These are phyloP conservation scores for Suillus plorans DNA, from an alignment of 768 basidiomycete genomes.

Conservation along the genomic window DNA sequence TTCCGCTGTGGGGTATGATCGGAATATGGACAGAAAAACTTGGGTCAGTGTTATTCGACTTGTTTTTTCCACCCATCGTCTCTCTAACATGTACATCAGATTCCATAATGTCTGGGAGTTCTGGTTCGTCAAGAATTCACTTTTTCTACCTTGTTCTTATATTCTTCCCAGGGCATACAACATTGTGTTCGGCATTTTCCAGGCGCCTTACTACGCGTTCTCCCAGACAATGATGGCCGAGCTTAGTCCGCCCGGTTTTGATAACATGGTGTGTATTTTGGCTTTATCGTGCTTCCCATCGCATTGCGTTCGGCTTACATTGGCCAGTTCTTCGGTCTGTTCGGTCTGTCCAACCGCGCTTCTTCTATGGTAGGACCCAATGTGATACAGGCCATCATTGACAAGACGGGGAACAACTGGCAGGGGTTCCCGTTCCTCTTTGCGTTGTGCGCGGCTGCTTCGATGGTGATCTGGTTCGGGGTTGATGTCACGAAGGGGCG, in stretches of 20 bases:
- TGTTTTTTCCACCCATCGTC: background rate
- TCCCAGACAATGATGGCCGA: conserved; percentile 90
- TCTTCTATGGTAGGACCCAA: conserved; percentile 89
- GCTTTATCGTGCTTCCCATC: background rate
- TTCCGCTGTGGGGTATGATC: conserved; percentile 85
- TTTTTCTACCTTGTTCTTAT: background rate
- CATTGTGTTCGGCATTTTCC: conserved; percentile 76
- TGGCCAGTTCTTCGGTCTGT: conserved; percentile 79
- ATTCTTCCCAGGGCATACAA: conserved; percentile 64
- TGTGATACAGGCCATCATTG: conserved; percentile 81
- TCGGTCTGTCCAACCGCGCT: conserved; percentile 79
- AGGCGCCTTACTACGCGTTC: conserved; percentile 86
- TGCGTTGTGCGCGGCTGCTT: conserved; percentile 63
- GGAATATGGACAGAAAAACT: conserved; percentile 78
- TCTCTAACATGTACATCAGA: conserved; percentile 26
- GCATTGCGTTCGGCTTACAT: background rate
- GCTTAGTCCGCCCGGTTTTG: conserved; percentile 83
- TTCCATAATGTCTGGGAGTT: conserved; percentile 89
- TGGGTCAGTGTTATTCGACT: conserved; percentile 43
- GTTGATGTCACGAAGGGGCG: conserved; percentile 65
- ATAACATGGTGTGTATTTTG: conserved; percentile 59
- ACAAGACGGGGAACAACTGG: conserved; percentile 73
- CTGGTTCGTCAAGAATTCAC: conserved; percentile 47
- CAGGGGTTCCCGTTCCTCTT: conserved; percentile 84
- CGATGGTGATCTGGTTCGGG: conserved; percentile 75